phyloP scores from a whole-genome alignment of 495 filamentous ascomycete species.

The Daldinia concentrica region DNA sequence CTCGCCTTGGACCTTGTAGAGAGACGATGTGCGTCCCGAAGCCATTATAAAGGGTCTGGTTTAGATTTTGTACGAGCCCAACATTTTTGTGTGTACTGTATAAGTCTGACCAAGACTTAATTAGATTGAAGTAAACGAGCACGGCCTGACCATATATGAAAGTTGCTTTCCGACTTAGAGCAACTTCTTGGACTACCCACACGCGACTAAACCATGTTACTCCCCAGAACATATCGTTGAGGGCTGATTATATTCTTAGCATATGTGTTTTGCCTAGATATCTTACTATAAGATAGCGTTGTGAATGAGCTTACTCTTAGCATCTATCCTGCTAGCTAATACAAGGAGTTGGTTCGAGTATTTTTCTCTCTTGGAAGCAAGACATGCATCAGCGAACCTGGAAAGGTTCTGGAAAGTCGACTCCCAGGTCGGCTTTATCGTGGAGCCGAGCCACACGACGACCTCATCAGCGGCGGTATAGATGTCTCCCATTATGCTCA shows the following conservation, averaged over 20 bases:
- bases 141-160: conserved; percentile 4
- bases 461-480: neutral
- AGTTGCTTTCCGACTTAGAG: conserved; percentile 1
- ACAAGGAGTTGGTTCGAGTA: neutral
- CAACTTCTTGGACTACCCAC: conserved; percentile 13
- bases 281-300: neutral
- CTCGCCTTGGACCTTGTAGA: neutral
- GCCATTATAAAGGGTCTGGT: conserved; percentile 4
- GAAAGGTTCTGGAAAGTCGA: neutral
- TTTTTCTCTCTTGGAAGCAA: neutral
- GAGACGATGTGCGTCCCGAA: neutral
- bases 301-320: neutral
- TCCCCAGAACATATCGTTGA: neutral
- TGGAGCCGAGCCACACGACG: neutral
- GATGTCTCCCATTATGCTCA: neutral
- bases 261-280: neutral
- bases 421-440: neutral
- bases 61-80: neutral
- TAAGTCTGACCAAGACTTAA: conserved; percentile 4
- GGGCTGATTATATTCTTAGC: neutral
- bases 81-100: conserved; percentile 6
- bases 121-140: conserved; percentile 8
- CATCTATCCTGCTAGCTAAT: neutral
- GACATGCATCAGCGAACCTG: neutral
- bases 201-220: neutral